Conservation (phyloP, 768 basidiomycete species). For the Neoboletus subvelutipes region DNA sequence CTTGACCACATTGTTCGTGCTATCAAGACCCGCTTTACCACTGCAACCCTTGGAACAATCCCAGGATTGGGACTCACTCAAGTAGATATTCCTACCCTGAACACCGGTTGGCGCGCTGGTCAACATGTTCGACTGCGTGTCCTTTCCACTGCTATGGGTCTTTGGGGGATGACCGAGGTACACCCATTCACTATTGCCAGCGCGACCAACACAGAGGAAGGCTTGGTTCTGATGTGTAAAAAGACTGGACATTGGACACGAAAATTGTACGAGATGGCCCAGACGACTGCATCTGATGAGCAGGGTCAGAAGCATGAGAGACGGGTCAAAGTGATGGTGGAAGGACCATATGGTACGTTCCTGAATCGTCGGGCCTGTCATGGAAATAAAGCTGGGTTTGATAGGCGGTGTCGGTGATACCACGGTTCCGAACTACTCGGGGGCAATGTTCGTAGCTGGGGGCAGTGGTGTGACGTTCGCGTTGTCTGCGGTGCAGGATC, state of each 20-base stretch:
- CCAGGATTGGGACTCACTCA: slow-evolving; percentile 63
- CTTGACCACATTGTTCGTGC: slow-evolving; percentile 60
- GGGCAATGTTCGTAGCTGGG: slow-evolving; percentile 68
- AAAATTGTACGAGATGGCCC: slow-evolving; percentile 51
- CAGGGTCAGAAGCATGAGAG: slow-evolving; percentile 17
- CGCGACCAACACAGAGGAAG: slow-evolving; percentile 53
- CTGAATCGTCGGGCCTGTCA: background rate
- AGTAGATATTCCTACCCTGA: slow-evolving; percentile 59
- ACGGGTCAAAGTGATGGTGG: slow-evolving; percentile 43
- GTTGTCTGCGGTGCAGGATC: slow-evolving; percentile 60
- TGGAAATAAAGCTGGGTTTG: background rate
- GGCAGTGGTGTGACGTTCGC: slow-evolving; percentile 78
- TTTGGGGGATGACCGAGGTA: slow-evolving; percentile 54
- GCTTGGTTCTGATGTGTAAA: slow-evolving; percentile 67
- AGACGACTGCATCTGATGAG: slow-evolving; percentile 29
- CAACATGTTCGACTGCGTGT: slow-evolving; percentile 80
- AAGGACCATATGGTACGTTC: slow-evolving; percentile 51
- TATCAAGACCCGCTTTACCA: slow-evolving; percentile 60
- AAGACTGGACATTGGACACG: slow-evolving; percentile 64
- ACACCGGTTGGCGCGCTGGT: slow-evolving; percentile 79
- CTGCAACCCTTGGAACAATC: slow-evolving; percentile 58
- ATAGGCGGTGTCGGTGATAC: slow-evolving; percentile 59
- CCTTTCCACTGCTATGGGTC: slow-evolving; percentile 53
- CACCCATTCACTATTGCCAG: slow-evolving; percentile 87
- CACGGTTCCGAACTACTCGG: slow-evolving; percentile 61